Evolutionary conservation across 2,329 filamentous ascomycete genomes (phyloP), one percentile per base, ranked within the genome.

Genomic region (Trichoderma sp.): DNA sequence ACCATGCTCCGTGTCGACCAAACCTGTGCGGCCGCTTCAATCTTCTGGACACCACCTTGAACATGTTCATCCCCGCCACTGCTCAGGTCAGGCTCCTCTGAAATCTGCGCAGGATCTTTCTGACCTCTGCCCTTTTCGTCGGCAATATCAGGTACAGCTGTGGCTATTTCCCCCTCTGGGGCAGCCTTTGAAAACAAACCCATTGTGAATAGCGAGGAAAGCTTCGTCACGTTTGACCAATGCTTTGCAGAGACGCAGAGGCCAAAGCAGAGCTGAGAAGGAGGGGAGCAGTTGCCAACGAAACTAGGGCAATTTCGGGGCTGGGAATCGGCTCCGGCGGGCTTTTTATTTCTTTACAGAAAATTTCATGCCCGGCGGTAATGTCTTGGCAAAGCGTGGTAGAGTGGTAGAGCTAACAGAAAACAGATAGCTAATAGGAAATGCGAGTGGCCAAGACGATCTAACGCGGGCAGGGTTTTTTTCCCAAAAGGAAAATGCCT

Each of bases 1-100:
- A 81, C 77, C 6, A 84, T 76, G 64, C 81, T 75, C 32, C 82
- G 83, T 37, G 81, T 79, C 54, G 81, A 81, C 69, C 69, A 70
- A 4, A 70, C 69, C 18, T 59, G 28, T 39, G 83, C 80, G 6
- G 80, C 79, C n/a, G 83, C 83, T 73, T 84, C 81, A 21, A 84
- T 79, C 69, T 81, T 81, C 71, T 81, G 79, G 13, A 85, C 82
- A 73, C 83, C 83, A n/a, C 76, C 75, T 73, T 84, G 81, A 4
- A 79, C 79, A 59, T 75, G 69, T 49, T 76, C 74, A 5, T 54
- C 59, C 32, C 24, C 30, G 8, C 52, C 66, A 32, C 34, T 49
- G 21, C 28, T 66, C n/a, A 58, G 43, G 13, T 66, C 66, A 2
- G 21, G 37, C 24, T 75, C 73, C 67, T 80, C 75, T 46, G 73